Evolutionary conservation across 1,284 basidiomycete species (phyloP).

Genomic region (Rhizopogon parksii): DNA sequence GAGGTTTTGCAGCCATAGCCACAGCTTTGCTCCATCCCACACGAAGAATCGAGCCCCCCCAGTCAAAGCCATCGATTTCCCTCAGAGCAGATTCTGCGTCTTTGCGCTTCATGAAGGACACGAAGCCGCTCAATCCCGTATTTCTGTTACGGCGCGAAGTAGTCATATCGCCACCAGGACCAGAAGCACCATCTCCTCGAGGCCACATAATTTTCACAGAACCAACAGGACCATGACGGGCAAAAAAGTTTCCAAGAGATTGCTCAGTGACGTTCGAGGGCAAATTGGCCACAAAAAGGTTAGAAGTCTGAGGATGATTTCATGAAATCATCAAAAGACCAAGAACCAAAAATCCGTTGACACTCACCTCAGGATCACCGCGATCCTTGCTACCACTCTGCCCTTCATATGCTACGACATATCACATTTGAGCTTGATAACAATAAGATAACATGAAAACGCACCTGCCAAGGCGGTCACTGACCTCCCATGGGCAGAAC

Average conservation of each 20-base stretch:
- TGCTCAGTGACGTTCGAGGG: constrained; percentile 82
- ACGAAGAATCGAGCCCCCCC: constrained; percentile 79
- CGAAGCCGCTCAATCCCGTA: constrained; percentile 84
- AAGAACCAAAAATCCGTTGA: background rate
- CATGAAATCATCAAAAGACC: constrained; percentile 2
- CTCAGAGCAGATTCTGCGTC: constrained; percentile 86
- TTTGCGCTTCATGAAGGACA: constrained; percentile 88
- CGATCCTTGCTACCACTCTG: constrained; percentile 85
- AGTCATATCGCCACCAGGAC: constrained; percentile 72
- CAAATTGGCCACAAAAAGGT: constrained; percentile 89
- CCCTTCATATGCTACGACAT: constrained; percentile 64
- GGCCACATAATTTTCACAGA: constrained; percentile 97
- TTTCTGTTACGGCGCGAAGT: constrained; percentile 59
- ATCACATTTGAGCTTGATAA: background rate
- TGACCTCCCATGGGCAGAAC: constrained; percentile 58
- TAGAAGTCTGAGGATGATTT: constrained; percentile 76
- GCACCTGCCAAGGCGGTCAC: constrained; percentile 81
- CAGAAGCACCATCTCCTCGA: constrained; percentile 52
- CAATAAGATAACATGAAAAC: constrained; percentile 15
- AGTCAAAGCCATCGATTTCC: constrained; percentile 86
- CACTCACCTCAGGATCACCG: constrained; percentile 69
- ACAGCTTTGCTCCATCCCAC: constrained; percentile 97
- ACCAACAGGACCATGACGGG: constrained; percentile 61
- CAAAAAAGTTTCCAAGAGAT: constrained; percentile 81
- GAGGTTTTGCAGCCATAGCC: constrained; percentile 69